Percentiles rank a stretch among this genome's conserved stretches.
phyloP scores from a whole-genome alignment of 331 rosid genomes.

The Erythrophleum ivorense region DNA sequence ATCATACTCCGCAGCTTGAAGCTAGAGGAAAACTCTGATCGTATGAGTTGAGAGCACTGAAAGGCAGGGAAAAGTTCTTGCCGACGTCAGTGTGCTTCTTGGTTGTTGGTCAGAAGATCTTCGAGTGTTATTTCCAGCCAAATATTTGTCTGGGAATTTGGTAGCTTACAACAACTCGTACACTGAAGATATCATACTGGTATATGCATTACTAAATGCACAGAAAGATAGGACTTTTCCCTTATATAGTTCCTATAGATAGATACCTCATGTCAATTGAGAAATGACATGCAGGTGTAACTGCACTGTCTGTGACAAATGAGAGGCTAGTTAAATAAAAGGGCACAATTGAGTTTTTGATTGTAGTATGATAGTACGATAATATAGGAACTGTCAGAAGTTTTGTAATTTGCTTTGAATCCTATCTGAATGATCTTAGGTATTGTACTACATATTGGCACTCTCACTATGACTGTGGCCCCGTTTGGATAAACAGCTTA shows the following conservation, averaged over 20 bases:
- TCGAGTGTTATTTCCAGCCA: conserved; percentile 20
- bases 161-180: conserved; percentile 24
- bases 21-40: conserved; percentile 42
- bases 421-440: background rate
- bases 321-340: conserved; percentile 5
- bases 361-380: background rate
- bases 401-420: conserved; percentile 15
- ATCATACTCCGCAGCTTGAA: conserved; percentile 49
- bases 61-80: conserved; percentile 29
- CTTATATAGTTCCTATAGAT: background rate
- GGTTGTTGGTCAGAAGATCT: conserved; percentile 17
- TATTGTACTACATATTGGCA: conserved; percentile 4
- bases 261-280: conserved; percentile 14
- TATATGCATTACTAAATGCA: conserved; percentile 14
- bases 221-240: conserved; percentile 27
- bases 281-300: conserved; percentile 32
- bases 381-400: background rate
- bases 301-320: conserved; percentile 29
- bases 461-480: background rate
- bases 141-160: conserved; percentile 36
- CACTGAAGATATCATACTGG: conserved; percentile 19
- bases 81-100: background rate
- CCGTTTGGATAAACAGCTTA: background rate
- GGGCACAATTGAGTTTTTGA: background rate
- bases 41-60: conserved; percentile 33